phyloP scores from a whole-genome alignment of 139 green algal species.

The Eudorina sp. region DNA sequence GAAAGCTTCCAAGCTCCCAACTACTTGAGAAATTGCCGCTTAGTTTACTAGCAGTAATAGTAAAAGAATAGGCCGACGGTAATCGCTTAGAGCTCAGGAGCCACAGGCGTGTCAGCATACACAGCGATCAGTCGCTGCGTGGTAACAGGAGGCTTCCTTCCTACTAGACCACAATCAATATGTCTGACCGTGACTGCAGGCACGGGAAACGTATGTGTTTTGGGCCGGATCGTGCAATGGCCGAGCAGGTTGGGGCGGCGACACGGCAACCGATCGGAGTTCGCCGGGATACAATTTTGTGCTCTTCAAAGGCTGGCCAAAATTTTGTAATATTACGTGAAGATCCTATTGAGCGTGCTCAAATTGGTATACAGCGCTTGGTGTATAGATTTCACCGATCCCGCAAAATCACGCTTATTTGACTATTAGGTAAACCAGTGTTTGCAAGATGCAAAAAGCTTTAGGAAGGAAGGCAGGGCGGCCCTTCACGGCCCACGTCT shows the following conservation, averaged over 20 bases:
- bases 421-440: not conserved
- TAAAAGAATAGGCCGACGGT: not conserved
- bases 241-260: not conserved
- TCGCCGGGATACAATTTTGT: no score
- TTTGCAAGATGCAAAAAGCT: conserved; percentile 9
- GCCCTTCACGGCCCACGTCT: conserved; percentile 35
- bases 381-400: no score
- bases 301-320: no score
- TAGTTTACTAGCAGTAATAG: not conserved
- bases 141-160: no score
- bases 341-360: no score
- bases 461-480: not conserved
- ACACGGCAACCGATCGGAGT: no score
- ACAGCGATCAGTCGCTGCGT: conserved; percentile 22
- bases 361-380: no score
- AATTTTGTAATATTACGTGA: no score
- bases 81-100: not conserved
- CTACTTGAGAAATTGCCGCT: not conserved
- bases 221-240: not conserved
- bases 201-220: no score
- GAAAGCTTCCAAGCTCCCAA: not conserved
- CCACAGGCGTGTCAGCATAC: conserved; percentile 30
- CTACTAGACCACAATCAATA: no score
- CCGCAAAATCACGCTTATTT: not conserved
- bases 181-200: no score